Evolutionary conservation across 257 asterid species (phyloP), one percentile per base, ranked within the genome.

Genomic region (Thymus mandschuricus): DNA sequence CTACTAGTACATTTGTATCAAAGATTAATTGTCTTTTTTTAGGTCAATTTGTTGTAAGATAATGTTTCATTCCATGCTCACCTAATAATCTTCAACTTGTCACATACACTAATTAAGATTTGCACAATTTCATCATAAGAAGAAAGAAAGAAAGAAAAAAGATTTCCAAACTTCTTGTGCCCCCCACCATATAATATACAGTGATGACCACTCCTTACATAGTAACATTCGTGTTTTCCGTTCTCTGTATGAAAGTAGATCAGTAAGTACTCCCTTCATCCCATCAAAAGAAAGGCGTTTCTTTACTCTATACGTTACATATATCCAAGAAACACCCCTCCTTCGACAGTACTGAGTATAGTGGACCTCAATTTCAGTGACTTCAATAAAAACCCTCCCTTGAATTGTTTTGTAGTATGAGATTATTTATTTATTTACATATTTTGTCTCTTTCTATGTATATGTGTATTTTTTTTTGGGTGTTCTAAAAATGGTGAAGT

Each of bases 281-380:
- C 21, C 21, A 21, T 21, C 21, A 21, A 21, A 21, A 21, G 21
- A 21, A 21, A 21, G 21, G 21, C 21, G 21, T 21, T 21, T 21
- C 21, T 21, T 21, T 21, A 21, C 21, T 21, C 21, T 21, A 21
- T 21, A 21, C 21, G 21, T 21, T 21, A 21, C 0, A 21, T 21
- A 21, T 21, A 21, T 21, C 21, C 21, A 21, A 21, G 21, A 21
- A 21, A 21, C 21, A 21, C 21, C 21, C 21, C 21, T 21, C 21
- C 21, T 21, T 21, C 21, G 21, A 21, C 21, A 21, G 21, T 21
- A 21, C 21, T 21, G 21, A 21, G 21, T 21, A 21, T 21, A 21
- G 78, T 71, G 84, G 76, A 72, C 81, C 64, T 72, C 62, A 70
- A 49, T 43, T 51, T 73, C 56, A 72, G 52, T 35, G 52, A 46